These are phyloP conservation scores for Citrus cavaleriei DNA, from an alignment of 345 rosid genomes.

Conservation along the genomic window DNA sequence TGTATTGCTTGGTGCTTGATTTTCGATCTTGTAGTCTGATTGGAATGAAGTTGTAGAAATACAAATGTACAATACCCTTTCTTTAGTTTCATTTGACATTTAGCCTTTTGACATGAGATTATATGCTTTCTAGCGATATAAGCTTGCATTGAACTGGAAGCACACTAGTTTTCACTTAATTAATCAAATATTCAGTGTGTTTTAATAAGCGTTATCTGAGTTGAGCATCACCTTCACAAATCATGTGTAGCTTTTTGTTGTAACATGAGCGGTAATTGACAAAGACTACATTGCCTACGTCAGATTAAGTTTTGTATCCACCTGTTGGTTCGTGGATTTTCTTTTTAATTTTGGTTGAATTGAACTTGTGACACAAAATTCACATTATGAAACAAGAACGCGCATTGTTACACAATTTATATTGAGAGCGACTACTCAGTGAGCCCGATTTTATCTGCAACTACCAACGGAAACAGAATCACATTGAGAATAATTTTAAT, in stretches of 20 bases:
- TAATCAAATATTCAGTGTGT: not conserved
- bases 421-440: too few relatives aligned
- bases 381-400: not conserved
- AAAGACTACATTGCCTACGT: not conserved
- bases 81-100: not conserved
- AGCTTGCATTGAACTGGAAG: not conserved
- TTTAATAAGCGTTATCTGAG: not conserved
- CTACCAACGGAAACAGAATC: not conserved
- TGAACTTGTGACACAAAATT: not conserved
- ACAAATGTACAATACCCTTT: not conserved
- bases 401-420: not conserved
- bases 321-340: not conserved
- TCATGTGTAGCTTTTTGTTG: not conserved
- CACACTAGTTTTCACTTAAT: not conserved
- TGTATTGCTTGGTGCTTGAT: constrained; percentile 16
- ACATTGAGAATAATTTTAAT: not conserved
- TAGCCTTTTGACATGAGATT: not conserved
- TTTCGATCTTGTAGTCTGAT: not conserved
- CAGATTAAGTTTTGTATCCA: not conserved
- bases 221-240: not conserved
- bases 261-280: not conserved
- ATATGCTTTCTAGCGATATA: not conserved
- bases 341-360: not conserved
- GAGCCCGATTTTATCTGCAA: too few relatives aligned
- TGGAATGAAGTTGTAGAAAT: not conserved